phyloP scores from a whole-genome alignment of 305 asterid species.

The Solanum hybrid region DNA sequence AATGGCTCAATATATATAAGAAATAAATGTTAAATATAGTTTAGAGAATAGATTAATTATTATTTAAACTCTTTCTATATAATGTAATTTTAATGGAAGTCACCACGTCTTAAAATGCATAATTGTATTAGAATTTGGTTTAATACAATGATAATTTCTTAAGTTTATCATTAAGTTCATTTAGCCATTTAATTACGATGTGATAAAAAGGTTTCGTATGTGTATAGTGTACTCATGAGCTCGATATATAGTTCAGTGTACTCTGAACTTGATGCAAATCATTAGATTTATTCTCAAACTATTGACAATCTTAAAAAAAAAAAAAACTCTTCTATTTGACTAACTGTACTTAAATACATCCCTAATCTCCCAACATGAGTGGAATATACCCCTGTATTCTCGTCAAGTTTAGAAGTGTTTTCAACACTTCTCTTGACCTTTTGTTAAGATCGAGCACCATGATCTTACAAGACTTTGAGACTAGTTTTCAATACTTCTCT shows the following conservation, averaged over 20 bases:
- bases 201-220: background rate
- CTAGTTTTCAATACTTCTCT: background rate
- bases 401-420: background rate
- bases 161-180: background rate
- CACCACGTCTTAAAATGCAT: background rate
- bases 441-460: too few species aligned
- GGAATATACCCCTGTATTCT: background rate
- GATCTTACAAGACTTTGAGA: background rate
- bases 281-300: background rate
- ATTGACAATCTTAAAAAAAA: too few species aligned
- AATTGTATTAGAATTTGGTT: background rate
- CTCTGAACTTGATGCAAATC: too few species aligned
- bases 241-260: background rate
- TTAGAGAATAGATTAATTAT: background rate
- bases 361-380: background rate
- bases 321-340: background rate
- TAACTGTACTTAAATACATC: background rate
- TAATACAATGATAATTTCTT: background rate
- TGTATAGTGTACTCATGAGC: background rate
- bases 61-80: background rate
- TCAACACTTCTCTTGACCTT: background rate
- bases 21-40: background rate
- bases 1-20: background rate
- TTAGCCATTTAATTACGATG: background rate
- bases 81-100: background rate